phyloP scores from a whole-genome alignment of 2,329 filamentous ascomycete species.

The Pseudogymnoascus pannorum region DNA sequence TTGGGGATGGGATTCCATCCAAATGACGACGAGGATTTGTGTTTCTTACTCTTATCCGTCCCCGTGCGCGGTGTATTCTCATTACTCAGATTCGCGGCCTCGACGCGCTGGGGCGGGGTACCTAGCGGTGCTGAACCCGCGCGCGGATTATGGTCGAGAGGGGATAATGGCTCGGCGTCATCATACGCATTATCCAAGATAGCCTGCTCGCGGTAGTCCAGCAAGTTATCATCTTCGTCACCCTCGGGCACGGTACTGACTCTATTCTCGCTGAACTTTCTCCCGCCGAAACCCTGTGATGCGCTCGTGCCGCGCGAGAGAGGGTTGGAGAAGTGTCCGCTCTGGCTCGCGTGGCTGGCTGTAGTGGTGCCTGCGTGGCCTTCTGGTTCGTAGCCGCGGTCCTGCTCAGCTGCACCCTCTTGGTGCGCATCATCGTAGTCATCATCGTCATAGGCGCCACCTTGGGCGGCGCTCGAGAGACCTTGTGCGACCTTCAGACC shows the following conservation, averaged over 20 bases:
- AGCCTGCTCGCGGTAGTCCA: slow-evolving; percentile 38
- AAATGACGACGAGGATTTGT: slow-evolving; percentile 78
- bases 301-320: slow-evolving; percentile 40
- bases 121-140: slow-evolving; percentile 48
- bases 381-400: slow-evolving; percentile 75
- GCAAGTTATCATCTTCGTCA: slow-evolving; percentile 66
- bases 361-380: slow-evolving; percentile 70
- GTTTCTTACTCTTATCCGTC: slow-evolving; percentile 72
- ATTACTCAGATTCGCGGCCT: slow-evolving; percentile 48
- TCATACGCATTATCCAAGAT: slow-evolving; percentile 48
- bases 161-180: slow-evolving; percentile 54
- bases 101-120: slow-evolving; percentile 49
- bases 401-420: slow-evolving; percentile 58
- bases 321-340: slow-evolving; percentile 63
- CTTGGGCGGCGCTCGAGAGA: slow-evolving; percentile 40
- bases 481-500: slow-evolving; percentile 58
- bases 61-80: slow-evolving; percentile 68
- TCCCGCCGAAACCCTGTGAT: slow-evolving; percentile 29
- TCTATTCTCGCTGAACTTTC: slow-evolving; percentile 64
- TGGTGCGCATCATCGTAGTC: slow-evolving; percentile 59
- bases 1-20: slow-evolving; percentile 79
- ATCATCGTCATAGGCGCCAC: slow-evolving; percentile 48
- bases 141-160: slow-evolving; percentile 46
- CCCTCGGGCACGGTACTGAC: slow-evolving; percentile 85
- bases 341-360: slow-evolving; percentile 64